Evolutionary conservation across 2,329 filamentous ascomycete genomes (phyloP).

Genomic region (Paraphaeosphaeria sporulosa): DNA sequence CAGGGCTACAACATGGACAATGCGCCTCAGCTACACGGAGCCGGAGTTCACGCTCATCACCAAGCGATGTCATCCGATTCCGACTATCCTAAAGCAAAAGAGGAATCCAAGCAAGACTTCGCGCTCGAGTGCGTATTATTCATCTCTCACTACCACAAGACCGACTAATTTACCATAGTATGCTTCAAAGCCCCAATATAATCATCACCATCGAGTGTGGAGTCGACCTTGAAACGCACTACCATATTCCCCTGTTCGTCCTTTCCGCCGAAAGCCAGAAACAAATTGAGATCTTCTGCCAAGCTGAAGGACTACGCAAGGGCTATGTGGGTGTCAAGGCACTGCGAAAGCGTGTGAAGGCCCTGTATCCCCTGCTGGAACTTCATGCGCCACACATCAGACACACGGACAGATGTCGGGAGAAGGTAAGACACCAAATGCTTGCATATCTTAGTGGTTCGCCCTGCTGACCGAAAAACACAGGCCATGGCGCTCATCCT

Average conservation of each 20-base stretch:
- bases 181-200: conserved; percentile 20
- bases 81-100: not conserved
- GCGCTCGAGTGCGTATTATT: not conserved
- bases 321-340: conserved; percentile 10
- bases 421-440: conserved; percentile 1
- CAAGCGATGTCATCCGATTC: not conserved
- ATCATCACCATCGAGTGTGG: conserved; percentile 27
- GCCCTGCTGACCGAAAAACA: not conserved
- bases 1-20: not conserved
- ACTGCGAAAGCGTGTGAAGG: conserved; percentile 8
- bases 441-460: not conserved
- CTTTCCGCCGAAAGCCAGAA: conserved; percentile 24
- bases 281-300: not conserved
- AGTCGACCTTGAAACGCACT: conserved; percentile 9
- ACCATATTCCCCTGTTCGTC: conserved; percentile 20
- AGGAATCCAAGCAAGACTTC: not conserved
- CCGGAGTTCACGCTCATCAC: not conserved
- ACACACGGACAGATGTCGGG: not conserved
- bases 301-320: conserved; percentile 11
- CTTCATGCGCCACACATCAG: not conserved
- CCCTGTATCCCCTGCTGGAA: not conserved
- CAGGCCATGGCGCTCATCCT: conserved; percentile 12
- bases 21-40: not conserved
- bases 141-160: not conserved
- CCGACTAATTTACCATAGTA: conserved; percentile 2